phyloP scores from a whole-genome alignment of 1,284 basidiomycete genomes.

The Schizophyllum amplum region DNA sequence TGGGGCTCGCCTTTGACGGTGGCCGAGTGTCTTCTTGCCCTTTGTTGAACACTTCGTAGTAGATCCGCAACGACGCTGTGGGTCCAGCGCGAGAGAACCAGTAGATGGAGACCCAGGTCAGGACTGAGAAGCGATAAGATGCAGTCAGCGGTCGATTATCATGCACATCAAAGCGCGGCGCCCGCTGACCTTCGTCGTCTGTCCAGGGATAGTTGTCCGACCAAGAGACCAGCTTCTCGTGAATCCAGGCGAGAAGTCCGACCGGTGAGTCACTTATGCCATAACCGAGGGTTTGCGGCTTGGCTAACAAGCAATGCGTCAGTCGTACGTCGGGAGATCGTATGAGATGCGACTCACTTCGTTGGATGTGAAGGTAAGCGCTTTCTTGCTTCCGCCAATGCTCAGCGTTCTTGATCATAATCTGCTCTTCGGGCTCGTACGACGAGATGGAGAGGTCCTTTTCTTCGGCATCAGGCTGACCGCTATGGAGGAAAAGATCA shows the following conservation, averaged over 20 bases:
- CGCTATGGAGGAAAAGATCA: not conserved
- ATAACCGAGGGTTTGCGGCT: constrained; percentile 50
- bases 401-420: not conserved
- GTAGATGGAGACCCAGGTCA: constrained; percentile 41
- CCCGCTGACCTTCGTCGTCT: constrained; percentile 35
- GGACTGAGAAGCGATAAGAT: constrained; percentile 20
- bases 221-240: constrained; percentile 45
- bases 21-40: constrained; percentile 16
- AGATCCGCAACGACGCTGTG: constrained; percentile 35
- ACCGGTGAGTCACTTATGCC: constrained; percentile 43
- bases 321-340: not conserved
- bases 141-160: no score
- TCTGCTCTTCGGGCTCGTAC: no score
- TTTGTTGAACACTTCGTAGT: constrained; percentile 28
- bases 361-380: not conserved
- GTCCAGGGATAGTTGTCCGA: constrained; percentile 40
- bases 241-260: constrained; percentile 50
- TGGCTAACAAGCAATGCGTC: constrained; percentile 7
- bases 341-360: not conserved
- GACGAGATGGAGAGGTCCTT: no score
- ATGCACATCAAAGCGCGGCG: not conserved
- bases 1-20: constrained; percentile 7
- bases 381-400: not conserved
- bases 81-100: constrained; percentile 41
- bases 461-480: not conserved